Percentiles rank a stretch among this genome's conserved stretches.
These are phyloP conservation scores for Thyridium curvatum DNA, from an alignment of 2,329 filamentous ascomycete species.

Conservation along the genomic window DNA sequence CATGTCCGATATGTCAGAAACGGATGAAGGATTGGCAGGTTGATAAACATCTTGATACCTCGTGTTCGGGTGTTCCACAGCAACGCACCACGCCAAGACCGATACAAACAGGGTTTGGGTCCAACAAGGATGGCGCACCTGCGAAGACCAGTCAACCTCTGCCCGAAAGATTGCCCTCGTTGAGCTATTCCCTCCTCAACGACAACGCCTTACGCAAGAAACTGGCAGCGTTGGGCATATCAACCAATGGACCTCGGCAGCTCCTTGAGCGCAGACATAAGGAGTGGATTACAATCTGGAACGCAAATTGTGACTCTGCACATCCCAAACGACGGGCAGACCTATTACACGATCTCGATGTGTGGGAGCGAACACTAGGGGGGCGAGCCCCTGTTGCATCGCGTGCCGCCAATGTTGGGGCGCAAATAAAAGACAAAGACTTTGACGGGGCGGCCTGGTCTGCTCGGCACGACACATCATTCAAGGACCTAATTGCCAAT, in stretches of 20 bases:
- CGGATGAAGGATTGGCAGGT: slow-evolving; percentile 77
- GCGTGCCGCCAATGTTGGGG: slow-evolving; percentile 27
- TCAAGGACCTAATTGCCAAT: slow-evolving; percentile 71
- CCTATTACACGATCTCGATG: slow-evolving; percentile 70
- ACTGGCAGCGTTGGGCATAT: slow-evolving; percentile 72
- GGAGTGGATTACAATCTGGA: slow-evolving; percentile 95
- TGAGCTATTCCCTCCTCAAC: slow-evolving; percentile 85
- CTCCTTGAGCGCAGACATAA: slow-evolving; percentile 75
- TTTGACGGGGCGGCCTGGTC: slow-evolving; percentile 80
- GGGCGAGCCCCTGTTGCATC: slow-evolving; percentile 40
- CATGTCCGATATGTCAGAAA: slow-evolving; percentile 74
- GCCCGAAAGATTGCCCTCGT: slow-evolving; percentile 65
- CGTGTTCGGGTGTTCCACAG: slow-evolving; percentile 29
- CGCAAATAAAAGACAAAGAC: slow-evolving; percentile 74
- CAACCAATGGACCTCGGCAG: slow-evolving; percentile 58
- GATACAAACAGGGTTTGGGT: neutral
- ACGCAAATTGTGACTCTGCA: slow-evolving; percentile 88
- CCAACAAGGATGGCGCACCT: too few relatives aligned
- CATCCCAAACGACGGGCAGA: slow-evolving; percentile 64
- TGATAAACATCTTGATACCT: slow-evolving; percentile 74
- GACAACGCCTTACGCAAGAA: slow-evolving; percentile 75
- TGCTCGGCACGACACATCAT: slow-evolving; percentile 64
- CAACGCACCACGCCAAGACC: slow-evolving; percentile 9
- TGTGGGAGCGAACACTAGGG: slow-evolving; percentile 83
- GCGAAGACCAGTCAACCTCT: slow-evolving; percentile 23